Percentiles rank a stretch among this genome's conserved stretches.
Evolutionary conservation across 2,329 filamentous ascomycete species (phyloP).

Genomic region (Chaetothyriales sp.): DNA sequence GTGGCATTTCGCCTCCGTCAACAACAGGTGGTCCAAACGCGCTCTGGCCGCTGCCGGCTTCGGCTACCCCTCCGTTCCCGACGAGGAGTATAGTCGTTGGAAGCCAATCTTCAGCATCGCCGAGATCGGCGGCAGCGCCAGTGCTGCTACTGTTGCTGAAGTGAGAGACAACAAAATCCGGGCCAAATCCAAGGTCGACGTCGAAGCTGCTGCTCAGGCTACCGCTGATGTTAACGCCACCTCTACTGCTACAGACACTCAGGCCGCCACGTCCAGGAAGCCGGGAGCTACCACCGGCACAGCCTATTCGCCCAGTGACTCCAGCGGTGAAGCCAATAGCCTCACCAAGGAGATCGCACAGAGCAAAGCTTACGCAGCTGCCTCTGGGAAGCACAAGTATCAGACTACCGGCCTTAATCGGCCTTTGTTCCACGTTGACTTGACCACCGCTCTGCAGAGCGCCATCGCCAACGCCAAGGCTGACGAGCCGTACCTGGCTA

Average conservation of each 20-base stretch:
- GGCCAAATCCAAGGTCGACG: constrained; percentile 14
- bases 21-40: constrained; percentile 88
- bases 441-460: constrained; percentile 77
- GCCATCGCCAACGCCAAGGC: constrained; percentile 64
- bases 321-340: constrained; percentile 23
- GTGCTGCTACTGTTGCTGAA: constrained; percentile 57
- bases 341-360: constrained; percentile 34
- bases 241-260: constrained; percentile 20
- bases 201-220: constrained; percentile 22
- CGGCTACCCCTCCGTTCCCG: constrained; percentile 55
- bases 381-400: constrained; percentile 32
- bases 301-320: constrained; percentile 19
- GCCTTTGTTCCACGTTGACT: constrained; percentile 85
- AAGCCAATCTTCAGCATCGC: constrained; percentile 92
- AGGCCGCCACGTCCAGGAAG: constrained; percentile 17
- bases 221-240: background rate
- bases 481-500: constrained; percentile 1
- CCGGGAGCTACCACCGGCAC: constrained; percentile 1
- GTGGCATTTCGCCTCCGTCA: constrained; percentile 92
- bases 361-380: constrained; percentile 33
- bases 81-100: constrained; percentile 53
- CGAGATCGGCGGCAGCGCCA: constrained; percentile 60
- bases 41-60: constrained; percentile 79
- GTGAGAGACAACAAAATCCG: constrained; percentile 43
- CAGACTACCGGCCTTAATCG: constrained; percentile 75